Conservation (phyloP, 225 moss, liverwort and hornwort species). For the Sphagnum tenellum region DNA sequence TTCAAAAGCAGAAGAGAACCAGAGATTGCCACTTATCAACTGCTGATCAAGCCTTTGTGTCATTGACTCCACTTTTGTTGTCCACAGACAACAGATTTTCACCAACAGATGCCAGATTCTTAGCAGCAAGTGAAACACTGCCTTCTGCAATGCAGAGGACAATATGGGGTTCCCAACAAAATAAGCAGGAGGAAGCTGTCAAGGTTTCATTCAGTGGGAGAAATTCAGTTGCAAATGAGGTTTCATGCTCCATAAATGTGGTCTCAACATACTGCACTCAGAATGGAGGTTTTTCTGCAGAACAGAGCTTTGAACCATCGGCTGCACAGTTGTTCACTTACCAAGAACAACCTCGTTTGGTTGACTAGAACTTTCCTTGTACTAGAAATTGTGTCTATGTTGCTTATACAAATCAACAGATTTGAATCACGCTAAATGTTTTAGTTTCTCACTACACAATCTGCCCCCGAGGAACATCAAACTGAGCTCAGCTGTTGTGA, state of each 20-base stretch:
- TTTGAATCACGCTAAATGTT: too few species aligned
- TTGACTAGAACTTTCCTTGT: constrained; percentile 22
- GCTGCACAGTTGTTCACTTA: constrained; percentile 90
- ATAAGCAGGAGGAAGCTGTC: constrained; percentile 33
- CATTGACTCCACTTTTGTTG: constrained; percentile 41
- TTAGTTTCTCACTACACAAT: too few species aligned
- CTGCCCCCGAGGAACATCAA: too few species aligned
- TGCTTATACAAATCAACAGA: too few species aligned
- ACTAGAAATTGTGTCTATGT: too few species aligned
- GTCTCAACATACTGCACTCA: constrained; percentile 15
- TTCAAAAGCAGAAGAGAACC: constrained; percentile 4
- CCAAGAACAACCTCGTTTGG: constrained; percentile 83
- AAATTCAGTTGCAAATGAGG: constrained; percentile 32
- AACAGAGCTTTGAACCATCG: constrained; percentile 74
- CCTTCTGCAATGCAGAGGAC: constrained; percentile 30
- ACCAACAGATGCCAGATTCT: constrained; percentile 45
- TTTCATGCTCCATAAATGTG: constrained; percentile 52
- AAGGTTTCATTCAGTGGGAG: constrained; percentile 15
- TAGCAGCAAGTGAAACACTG: constrained; percentile 31
- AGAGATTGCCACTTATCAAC: constrained; percentile 15
- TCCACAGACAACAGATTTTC: constrained; percentile 47
- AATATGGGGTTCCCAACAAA: constrained; percentile 23
- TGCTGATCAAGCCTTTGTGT: constrained; percentile 42
- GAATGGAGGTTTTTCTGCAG: constrained; percentile 44
- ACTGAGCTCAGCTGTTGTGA: too few species aligned